Evolutionary conservation across 2,329 filamentous ascomycete genomes (phyloP), one percentile per base, ranked within the genome.

Genomic region (Leptographium procerum): DNA sequence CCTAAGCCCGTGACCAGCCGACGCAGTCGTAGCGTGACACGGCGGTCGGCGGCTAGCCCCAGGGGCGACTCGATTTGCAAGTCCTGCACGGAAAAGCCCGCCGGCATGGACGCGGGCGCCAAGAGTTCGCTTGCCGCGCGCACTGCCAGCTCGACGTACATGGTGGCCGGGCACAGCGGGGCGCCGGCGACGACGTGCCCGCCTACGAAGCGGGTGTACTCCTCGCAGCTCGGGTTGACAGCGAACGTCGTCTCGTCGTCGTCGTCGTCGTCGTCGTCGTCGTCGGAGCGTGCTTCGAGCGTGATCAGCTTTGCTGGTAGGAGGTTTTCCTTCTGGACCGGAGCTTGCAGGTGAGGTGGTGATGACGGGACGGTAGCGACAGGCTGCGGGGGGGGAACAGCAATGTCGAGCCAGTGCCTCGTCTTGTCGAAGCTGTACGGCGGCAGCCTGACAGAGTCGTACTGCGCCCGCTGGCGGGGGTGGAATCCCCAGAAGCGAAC

Each of bases 371-470:
- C 26, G 29, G 51, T 22, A 10, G 28, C 26, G 51, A 28, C 26
- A 24, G 22, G 22, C 48, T 33, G n/a, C 8, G 26, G 22, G 19
- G 8, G 22, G 16, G 22, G 11, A 10, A n/a, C 28, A 7, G 48
- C 26, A 51, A 31, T 24, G 2, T 34, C 26, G 24, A 57, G 55
- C 45, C 45, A 57, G 45, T 50, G 45, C 19, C n/a, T 34, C n/a
- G 55, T 51, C 55, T 51, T 50, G 4, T 57, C 55, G 26, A 57
- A 57, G 13, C 13, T 19, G 24, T 51, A 51, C 5, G 55, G 55
- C 10, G 55, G 55, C 40, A 57, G 55, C 19, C 45, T 26, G 66
- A 65, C 31, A 6, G 16, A 22, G 14, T 40, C 36, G 34, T 55
- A 55, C 29, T 40, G 31, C n/a, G 16, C 31, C 8, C n/a, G 14